Base-by-base conservation (phyloP, 129 eudicot species). In the Kitagawia praeruptora region DNA sequence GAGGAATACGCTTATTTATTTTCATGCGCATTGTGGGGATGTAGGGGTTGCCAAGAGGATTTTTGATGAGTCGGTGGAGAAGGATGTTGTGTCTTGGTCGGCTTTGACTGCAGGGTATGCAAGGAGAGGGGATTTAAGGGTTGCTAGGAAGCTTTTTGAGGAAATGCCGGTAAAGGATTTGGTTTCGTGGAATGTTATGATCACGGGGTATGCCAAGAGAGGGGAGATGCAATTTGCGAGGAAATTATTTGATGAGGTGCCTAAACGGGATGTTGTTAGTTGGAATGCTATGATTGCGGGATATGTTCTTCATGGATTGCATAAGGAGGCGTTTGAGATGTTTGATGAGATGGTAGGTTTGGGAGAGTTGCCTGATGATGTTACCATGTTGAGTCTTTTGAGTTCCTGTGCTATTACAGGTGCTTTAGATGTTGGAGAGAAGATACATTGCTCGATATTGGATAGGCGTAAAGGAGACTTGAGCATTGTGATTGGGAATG, bases 111-210 rank as follows among this genome's bases (percentile, higher is more conserved):
- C 92, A 1, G 97, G 96, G 58, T 92, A 90, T 64, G 93, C 96
- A 4, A 88, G 85, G 81, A 90, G 97, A 78, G 97, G 97, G 84
- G 67, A 93, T 16, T 81, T 88, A 78, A 47, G 9, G 37, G 67
- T 79, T 82, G 93, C 93, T 4, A 75, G 96, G 76, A 34, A 64
- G 77, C 83, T 87, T 47, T 93, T 93, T 37, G 90, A 90, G 85
- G 90, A 86, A 70, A 93, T 93, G 96, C 98, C 93, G 2, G 89
- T 80, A 75, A 93, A 87, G 83, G 98, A 90, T 86, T 85, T 90
- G 84, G 84, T 93, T 83, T 90, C 98, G 21, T 90, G 96, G 98
- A 93, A 90, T 80, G 96, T 90, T 49, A 90, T 93, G 96, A 87
- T 90, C 74, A 90, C 96, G 4, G 98, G 83, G 47, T 93, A 87